These are phyloP conservation scores for Apophysomyces sp. DNA, from an alignment of 371 early-diverging fungal genomes.

Conservation along the genomic window DNA sequence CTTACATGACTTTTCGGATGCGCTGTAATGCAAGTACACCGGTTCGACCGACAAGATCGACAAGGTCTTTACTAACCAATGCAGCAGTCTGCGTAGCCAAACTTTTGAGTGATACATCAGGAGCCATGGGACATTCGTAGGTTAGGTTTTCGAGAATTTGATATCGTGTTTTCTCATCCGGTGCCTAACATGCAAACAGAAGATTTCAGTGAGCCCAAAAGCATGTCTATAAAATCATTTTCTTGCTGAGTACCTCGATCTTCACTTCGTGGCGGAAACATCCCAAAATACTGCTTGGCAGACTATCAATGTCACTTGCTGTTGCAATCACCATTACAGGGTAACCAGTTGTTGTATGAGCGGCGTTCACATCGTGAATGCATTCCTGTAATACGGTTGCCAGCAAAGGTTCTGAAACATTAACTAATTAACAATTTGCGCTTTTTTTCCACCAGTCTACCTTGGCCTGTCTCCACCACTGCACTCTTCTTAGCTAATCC, in stretches of 20 bases:
- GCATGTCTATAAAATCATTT: neutral
- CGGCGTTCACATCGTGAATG: conserved; percentile 55
- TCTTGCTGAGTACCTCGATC: conserved; percentile 50
- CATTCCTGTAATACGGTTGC: conserved; percentile 69
- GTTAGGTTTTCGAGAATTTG: conserved; percentile 61
- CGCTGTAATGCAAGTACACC: conserved; percentile 69
- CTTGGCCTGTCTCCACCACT: conserved; percentile 69
- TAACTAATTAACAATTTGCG: neutral
- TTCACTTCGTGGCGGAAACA: conserved; percentile 77
- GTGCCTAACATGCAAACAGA: conserved; percentile 41
- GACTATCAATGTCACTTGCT: conserved; percentile 71
- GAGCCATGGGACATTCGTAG: conserved; percentile 57
- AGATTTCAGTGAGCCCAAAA: neutral
- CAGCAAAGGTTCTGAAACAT: conserved; percentile 60
- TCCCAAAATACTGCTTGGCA: conserved; percentile 68
- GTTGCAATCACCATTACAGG: conserved; percentile 83
- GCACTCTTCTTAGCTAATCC: conserved; percentile 73
- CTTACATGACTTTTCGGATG: conserved; percentile 57
- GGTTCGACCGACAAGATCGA: conserved; percentile 72
- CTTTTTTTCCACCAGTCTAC: conserved; percentile 16
- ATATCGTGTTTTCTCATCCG: conserved; percentile 68
- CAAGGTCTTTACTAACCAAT: conserved; percentile 83
- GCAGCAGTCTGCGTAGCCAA: conserved; percentile 93
- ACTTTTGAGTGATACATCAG: conserved; percentile 69
- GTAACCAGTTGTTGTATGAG: conserved; percentile 57